Conservation (phyloP, 345 rosid genomes). For the Bruguiera parviflora region DNA sequence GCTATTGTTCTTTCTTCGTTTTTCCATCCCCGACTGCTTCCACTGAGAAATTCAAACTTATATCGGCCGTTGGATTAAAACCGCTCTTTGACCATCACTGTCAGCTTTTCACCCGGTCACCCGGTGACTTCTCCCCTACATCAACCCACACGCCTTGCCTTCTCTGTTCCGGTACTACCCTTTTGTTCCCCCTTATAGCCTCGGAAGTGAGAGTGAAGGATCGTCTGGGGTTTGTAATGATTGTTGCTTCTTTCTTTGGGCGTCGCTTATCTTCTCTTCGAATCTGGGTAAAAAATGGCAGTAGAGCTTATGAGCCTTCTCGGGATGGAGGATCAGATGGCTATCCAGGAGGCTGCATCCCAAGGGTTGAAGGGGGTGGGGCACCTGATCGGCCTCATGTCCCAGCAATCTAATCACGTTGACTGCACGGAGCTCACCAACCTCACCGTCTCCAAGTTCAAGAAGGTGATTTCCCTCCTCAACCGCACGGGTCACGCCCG, state of each 20-base stretch:
- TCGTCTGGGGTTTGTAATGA: not conserved
- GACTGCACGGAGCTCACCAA: constrained; percentile 70
- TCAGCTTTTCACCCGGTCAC: constrained; percentile 32
- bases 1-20: too few relatives aligned
- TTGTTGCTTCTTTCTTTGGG: constrained; percentile 1
- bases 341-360: constrained; percentile 78
- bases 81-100: constrained; percentile 6
- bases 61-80: constrained; percentile 21
- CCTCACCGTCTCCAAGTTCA: constrained; percentile 73
- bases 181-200: not conserved
- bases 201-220: not conserved
- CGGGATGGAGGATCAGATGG: constrained; percentile 64
- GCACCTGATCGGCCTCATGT: constrained; percentile 61
- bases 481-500: constrained; percentile 91
- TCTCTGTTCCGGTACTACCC: constrained; percentile 2
- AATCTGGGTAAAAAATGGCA: constrained; percentile 35
- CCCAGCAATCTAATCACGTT: constrained; percentile 41
- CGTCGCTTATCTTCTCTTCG: not conserved
- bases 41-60: constrained; percentile 27
- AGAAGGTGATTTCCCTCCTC: constrained; percentile 65
- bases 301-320: constrained; percentile 62
- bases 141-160: constrained; percentile 8
- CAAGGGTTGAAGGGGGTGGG: constrained; percentile 89
- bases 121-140: constrained; percentile 47
- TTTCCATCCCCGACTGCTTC: not conserved